phyloP scores from a whole-genome alignment of 495 filamentous ascomycete species.

The Tuber magnatum region DNA sequence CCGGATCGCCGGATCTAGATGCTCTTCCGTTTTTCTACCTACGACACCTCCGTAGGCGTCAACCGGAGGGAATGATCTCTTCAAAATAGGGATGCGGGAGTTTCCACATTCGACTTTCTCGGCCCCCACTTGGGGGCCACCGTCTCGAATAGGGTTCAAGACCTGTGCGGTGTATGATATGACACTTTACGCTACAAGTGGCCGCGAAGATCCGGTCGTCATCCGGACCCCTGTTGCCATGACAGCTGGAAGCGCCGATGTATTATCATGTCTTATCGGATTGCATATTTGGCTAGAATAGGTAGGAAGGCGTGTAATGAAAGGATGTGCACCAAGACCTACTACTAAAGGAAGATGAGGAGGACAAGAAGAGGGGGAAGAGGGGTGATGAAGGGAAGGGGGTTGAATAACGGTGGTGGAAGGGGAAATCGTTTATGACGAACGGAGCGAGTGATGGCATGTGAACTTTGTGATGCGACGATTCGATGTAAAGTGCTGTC shows the following conservation, averaged over 20 bases:
- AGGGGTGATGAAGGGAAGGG: neutral
- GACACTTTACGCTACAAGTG: neutral
- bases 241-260: neutral
- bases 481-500: neutral
- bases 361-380: neutral
- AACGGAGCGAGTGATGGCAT: neutral
- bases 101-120: neutral
- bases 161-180: neutral
- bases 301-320: neutral
- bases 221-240: neutral
- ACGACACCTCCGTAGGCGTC: neutral
- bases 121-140: neutral
- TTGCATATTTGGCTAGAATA: neutral
- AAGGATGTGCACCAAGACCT: neutral
- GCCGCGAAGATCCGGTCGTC: neutral
- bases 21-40: neutral
- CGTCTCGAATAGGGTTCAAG: neutral
- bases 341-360: neutral
- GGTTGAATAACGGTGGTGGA: neutral
- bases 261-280: neutral
- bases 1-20: neutral
- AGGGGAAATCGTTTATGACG: neutral
- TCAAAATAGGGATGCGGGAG: neutral
- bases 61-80: neutral
- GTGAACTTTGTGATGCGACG: neutral